Conservation (phyloP, 179 eudicot species). For the Beta lomatogona region DNA sequence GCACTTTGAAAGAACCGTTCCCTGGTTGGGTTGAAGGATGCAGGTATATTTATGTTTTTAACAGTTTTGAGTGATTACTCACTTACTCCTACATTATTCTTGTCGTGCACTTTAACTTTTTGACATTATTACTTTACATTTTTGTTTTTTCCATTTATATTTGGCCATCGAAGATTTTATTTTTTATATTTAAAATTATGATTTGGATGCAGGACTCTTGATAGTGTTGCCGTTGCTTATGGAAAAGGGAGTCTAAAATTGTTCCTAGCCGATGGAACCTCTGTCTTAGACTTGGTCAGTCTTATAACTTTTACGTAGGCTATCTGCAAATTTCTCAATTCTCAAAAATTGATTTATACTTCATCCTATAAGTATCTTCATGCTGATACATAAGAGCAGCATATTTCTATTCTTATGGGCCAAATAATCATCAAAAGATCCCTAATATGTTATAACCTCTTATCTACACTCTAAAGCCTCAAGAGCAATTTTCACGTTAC, state of each 20-base stretch:
- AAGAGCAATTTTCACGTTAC: too few species aligned
- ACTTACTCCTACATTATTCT: too few species aligned
- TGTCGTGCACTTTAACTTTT: background rate
- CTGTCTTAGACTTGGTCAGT: constrained; percentile 32
- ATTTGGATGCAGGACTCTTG: constrained; percentile 21
- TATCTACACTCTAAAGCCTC: too few species aligned
- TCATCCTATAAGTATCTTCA: too few species aligned
- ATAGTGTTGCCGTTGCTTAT: constrained; percentile 16
- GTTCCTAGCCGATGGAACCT: constrained; percentile 18
- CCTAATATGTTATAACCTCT: too few species aligned
- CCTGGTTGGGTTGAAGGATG: constrained; percentile 84
- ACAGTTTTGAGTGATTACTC: background rate
- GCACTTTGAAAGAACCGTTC: constrained; percentile 76
- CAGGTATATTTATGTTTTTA: constrained; percentile 39
- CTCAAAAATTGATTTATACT: background rate
- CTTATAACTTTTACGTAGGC: background rate
- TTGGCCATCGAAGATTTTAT: too few species aligned
- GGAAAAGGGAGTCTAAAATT: constrained; percentile 23
- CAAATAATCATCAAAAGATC: too few species aligned
- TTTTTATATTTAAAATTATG: background rate
- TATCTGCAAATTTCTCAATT: background rate
- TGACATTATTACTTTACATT: background rate
- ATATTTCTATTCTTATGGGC: too few species aligned
- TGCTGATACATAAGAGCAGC: too few species aligned
- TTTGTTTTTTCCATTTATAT: too few species aligned